These are phyloP conservation scores for Manihot esculenta DNA, from an alignment of 441 rosid genomes.

Conservation along the genomic window DNA sequence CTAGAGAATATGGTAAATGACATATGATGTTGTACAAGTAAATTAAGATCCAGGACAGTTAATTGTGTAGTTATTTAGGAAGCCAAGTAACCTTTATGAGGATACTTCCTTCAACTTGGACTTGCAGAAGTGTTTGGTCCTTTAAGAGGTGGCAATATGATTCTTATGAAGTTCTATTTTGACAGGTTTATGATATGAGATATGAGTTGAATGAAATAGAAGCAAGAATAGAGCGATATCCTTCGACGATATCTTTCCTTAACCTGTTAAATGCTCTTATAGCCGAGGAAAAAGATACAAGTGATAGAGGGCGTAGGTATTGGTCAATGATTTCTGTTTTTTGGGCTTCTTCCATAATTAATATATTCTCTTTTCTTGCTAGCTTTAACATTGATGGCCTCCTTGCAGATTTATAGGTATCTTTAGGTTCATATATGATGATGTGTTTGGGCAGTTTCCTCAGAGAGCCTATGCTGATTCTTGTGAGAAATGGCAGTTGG, in stretches of 20 bases:
- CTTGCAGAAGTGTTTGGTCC: not conserved
- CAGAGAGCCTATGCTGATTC: slow-evolving; percentile 97
- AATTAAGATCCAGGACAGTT: not conserved
- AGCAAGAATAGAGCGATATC: slow-evolving; percentile 91
- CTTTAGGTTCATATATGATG: slow-evolving; percentile 87
- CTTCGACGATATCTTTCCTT: slow-evolving; percentile 93
- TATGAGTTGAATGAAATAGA: slow-evolving; percentile 98
- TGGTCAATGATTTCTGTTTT: slow-evolving; percentile 22
- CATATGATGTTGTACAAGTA: not conserved
- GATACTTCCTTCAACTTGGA: slow-evolving; percentile 2
- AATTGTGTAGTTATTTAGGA: not conserved
- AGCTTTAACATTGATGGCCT: slow-evolving; percentile 25
- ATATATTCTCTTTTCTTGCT: slow-evolving; percentile 23
- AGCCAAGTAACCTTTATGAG: not conserved
- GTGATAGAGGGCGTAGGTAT: slow-evolving; percentile 93
- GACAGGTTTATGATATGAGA: slow-evolving; percentile 95
- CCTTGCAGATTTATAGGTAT: slow-evolving; percentile 90
- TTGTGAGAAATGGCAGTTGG: slow-evolving; percentile 94
- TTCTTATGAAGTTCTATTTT: slow-evolving; percentile 9
- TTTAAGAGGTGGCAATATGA: not conserved
- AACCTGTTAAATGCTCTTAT: slow-evolving; percentile 85
- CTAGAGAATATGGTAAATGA: not conserved
- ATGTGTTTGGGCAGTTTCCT: slow-evolving; percentile 94
- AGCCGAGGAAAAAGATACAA: slow-evolving; percentile 81
- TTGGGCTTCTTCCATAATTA: slow-evolving; percentile 17